Percentiles rank a stretch among this genome's conserved stretches.
Evolutionary conservation across 805 yeast species (phyloP).

Genomic region (Metschnikowia anglica): DNA sequence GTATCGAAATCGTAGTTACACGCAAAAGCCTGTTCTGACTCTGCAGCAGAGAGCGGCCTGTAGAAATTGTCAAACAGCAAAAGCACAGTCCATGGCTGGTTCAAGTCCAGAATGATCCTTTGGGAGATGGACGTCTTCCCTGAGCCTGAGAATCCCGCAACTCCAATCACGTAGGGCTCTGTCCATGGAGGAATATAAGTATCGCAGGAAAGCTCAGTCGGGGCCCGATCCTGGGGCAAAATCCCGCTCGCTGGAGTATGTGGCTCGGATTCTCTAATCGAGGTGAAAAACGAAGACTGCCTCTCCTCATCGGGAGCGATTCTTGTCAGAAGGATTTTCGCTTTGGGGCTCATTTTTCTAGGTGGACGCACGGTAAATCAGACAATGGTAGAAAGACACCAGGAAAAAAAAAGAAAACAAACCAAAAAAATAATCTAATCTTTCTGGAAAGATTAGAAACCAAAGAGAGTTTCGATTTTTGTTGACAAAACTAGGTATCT

Average conservation of each 20-base stretch:
- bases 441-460: no score
- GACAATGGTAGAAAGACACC: no score
- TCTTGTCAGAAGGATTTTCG: slow-evolving; percentile 21
- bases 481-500: no score
- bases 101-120: slow-evolving; percentile 67
- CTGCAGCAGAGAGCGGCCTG: slow-evolving; percentile 63
- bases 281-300: slow-evolving; percentile 27
- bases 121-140: slow-evolving; percentile 94
- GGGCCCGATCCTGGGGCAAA: background rate
- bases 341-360: slow-evolving; percentile 5
- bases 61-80: slow-evolving; percentile 90
- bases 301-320: slow-evolving; percentile 27
- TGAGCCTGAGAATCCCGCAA: slow-evolving; percentile 74
- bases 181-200: slow-evolving; percentile 77
- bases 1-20: slow-evolving; percentile 83
- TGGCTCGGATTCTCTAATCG: slow-evolving; percentile 7
- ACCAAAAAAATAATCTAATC: no score
- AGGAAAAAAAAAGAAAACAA: no score
- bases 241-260: slow-evolving; percentile 3
- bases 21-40: slow-evolving; percentile 60
- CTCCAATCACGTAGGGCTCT: slow-evolving; percentile 81
- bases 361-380: background rate
- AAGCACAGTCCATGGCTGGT: slow-evolving; percentile 93
- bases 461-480: no score
- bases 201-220: slow-evolving; percentile 2